Evolutionary conservation across 2,329 filamentous ascomycete genomes (phyloP), one percentile per base, ranked within the genome.

Genomic region (Colletotrichum tofieldiae): DNA sequence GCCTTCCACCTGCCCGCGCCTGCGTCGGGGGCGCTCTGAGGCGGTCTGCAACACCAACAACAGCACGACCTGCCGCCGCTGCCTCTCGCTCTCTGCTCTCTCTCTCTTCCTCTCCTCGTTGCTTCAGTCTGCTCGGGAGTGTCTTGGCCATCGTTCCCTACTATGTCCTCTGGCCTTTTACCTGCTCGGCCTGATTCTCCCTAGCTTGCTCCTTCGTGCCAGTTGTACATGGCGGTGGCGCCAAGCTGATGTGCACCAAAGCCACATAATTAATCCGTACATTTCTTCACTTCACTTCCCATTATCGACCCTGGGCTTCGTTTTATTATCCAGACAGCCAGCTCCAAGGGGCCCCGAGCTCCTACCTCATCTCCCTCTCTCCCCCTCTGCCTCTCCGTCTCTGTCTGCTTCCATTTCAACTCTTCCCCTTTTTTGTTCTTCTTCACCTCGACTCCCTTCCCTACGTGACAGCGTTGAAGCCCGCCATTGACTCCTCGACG

Each of bases 221-320:
- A 72, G 61, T 56, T 52, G 69, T 45, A 58, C 29, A 63, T 59
- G 59, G 59, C 58, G 58, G 52, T 69, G 59, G 65, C 61, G 69
- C 65, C 65, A 55, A 32, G 52, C 59, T 69, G 59, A 61, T 56
- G 68, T 68, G 68, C 51, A 72, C 49, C 58, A 56, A 14, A 72
- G 69, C 69, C 65, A 72, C 69, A 72, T 72, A 72, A 72, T 72
- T 69, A 69, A 69, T 54, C 59, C 45, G 58, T 69, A 63, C 65
- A 56, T 54, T 59, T 69, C 52, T 63, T 72, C 52, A 60, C 61
- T 54, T 55, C 32, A 43, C 43, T 26, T 69, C 43, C 47, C 61
- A 54, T 69, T 47, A 43, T 68, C 59, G 59, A 54, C 69, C 69
- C 69, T 39, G 61, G 61, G 35, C 49, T 16, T 72, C 69, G 23